phyloP scores from a whole-genome alignment of 768 basidiomycete species.

The Sporobolomyces pararoseus region DNA sequence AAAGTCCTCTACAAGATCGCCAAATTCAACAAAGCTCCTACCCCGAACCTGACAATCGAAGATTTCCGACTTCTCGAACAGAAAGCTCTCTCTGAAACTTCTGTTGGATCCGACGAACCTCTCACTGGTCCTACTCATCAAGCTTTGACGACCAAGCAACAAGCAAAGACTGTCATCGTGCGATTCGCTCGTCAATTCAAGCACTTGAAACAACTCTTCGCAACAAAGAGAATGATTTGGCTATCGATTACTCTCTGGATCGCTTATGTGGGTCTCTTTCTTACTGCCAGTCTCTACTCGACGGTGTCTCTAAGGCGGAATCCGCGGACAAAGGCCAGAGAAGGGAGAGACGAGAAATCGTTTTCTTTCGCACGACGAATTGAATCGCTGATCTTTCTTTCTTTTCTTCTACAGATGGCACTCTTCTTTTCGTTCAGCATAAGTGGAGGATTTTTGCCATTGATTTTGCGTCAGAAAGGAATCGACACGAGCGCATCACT shows the following conservation, averaged over 20 bases:
- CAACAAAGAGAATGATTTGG: slow-evolving; percentile 46
- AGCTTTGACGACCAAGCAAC: slow-evolving; percentile 23
- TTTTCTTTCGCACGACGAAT: no score
- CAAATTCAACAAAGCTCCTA: slow-evolving; percentile 49
- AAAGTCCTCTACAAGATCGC: slow-evolving; percentile 51
- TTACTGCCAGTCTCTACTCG: background rate
- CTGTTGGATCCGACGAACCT: slow-evolving; percentile 35
- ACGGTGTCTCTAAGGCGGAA: no score
- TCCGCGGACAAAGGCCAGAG: no score
- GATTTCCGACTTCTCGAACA: slow-evolving; percentile 50
- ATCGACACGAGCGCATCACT: slow-evolving; percentile 44
- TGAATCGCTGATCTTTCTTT: no score
- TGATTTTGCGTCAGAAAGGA: slow-evolving; percentile 49
- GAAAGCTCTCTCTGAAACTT: slow-evolving; percentile 17
- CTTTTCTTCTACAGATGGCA: slow-evolving; percentile 33
- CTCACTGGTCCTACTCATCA: slow-evolving; percentile 1
- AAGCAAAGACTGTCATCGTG: slow-evolving; percentile 35
- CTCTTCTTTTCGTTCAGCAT: slow-evolving; percentile 48
- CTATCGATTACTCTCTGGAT: slow-evolving; percentile 37
- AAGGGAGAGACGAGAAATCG: no score
- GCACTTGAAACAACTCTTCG: slow-evolving; percentile 50
- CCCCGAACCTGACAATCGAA: slow-evolving; percentile 48
- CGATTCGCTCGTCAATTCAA: slow-evolving; percentile 37
- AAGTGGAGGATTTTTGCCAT: slow-evolving; percentile 49
- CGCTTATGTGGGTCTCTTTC: slow-evolving; percentile 42